A percentile compares a stretch with the other conserved stretches of the same genome.
These are phyloP conservation scores for Tulasnella sp. DNA, from an alignment of 768 basidiomycete genomes.

Conservation along the genomic window DNA sequence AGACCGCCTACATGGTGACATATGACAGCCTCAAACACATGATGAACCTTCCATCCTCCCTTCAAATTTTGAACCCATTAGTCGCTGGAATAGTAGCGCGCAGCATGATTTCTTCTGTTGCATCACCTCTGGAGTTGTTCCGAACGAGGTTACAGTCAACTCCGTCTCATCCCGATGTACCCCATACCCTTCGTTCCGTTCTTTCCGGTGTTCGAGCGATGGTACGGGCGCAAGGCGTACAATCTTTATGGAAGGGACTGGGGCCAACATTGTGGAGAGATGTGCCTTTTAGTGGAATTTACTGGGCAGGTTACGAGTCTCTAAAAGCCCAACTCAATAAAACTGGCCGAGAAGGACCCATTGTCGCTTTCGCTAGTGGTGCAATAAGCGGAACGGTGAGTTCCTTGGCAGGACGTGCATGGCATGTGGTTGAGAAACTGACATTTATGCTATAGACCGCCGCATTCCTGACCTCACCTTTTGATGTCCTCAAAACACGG, in stretches of 20 bases:
- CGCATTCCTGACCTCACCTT: slow-evolving; percentile 82
- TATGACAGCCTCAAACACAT: slow-evolving; percentile 75
- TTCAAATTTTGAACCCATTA: slow-evolving; percentile 49
- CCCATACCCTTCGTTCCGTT: slow-evolving; percentile 67
- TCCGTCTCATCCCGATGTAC: slow-evolving; percentile 50
- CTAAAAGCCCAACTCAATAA: slow-evolving; percentile 52
- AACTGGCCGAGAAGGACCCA: slow-evolving; percentile 42
- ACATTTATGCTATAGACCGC: slow-evolving; percentile 31
- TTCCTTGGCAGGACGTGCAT: slow-evolving; percentile 1
- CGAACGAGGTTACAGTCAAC: slow-evolving; percentile 90
- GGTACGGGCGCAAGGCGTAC: slow-evolving; percentile 49
- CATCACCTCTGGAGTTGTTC: slow-evolving; percentile 83
- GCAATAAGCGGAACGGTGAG: slow-evolving; percentile 64
- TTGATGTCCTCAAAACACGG: slow-evolving; percentile 93
- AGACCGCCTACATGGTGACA: slow-evolving; percentile 88
- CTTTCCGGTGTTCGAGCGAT: slow-evolving; percentile 46
- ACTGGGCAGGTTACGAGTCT: slow-evolving; percentile 91
- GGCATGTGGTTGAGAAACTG: background rate
- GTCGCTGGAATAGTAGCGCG: slow-evolving; percentile 73
- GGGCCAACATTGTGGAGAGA: slow-evolving; percentile 92
- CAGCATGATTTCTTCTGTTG: slow-evolving; percentile 58
- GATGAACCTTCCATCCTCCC: slow-evolving; percentile 40
- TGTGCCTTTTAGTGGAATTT: slow-evolving; percentile 92
- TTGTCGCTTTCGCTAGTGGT: slow-evolving; percentile 77
- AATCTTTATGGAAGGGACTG: slow-evolving; percentile 79